Conservation (phyloP, 495 filamentous ascomycete species). For the Filosporella fistucella region DNA sequence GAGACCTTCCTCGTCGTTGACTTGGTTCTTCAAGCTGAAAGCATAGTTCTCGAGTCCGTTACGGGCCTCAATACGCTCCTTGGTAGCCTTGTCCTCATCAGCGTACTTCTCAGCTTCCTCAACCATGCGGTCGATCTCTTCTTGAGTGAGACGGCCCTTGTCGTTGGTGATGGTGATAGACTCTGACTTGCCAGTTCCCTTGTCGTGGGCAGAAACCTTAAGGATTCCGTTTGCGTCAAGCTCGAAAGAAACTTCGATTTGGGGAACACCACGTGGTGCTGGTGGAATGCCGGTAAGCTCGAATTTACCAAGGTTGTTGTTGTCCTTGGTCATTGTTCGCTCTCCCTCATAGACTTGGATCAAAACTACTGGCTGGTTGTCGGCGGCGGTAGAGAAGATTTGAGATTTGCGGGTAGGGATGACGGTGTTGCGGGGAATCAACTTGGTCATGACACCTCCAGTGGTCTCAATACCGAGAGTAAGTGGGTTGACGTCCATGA, state of each 20-base stretch:
- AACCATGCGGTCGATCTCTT: conserved; percentile 98
- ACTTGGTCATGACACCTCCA: conserved; percentile 96
- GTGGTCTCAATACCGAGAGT: conserved; percentile 98
- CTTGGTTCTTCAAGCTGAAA: conserved; percentile 98
- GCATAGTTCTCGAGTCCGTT: conserved; percentile 96
- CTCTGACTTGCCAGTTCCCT: conserved; percentile 94
- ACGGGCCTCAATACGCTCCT: conserved; percentile 88
- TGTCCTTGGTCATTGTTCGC: conserved; percentile 85
- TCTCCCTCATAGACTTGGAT: conserved; percentile 98
- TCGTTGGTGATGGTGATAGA: conserved; percentile 98
- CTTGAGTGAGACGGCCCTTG: conserved; percentile 91
- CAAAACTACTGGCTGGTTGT: conserved; percentile 95
- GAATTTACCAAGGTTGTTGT: conserved; percentile 96
- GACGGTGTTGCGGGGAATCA: conserved; percentile 91
- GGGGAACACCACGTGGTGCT: conserved; percentile 91
- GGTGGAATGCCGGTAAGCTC: conserved; percentile 94
- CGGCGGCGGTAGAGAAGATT: conserved; percentile 96
- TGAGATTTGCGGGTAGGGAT: conserved; percentile 96
- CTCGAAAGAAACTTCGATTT: conserved; percentile 98
- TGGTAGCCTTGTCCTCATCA: conserved; percentile 97
- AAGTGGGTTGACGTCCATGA: conserved; percentile 98
- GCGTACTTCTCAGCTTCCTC: conserved; percentile 96
- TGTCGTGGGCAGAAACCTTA: conserved; percentile 91
- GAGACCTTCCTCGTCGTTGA: conserved; percentile 93
- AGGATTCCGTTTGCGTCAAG: conserved; percentile 97